phyloP scores from a whole-genome alignment of 2,329 filamentous ascomycete species.

The Teratosphaeria pseudoeucalypti region DNA sequence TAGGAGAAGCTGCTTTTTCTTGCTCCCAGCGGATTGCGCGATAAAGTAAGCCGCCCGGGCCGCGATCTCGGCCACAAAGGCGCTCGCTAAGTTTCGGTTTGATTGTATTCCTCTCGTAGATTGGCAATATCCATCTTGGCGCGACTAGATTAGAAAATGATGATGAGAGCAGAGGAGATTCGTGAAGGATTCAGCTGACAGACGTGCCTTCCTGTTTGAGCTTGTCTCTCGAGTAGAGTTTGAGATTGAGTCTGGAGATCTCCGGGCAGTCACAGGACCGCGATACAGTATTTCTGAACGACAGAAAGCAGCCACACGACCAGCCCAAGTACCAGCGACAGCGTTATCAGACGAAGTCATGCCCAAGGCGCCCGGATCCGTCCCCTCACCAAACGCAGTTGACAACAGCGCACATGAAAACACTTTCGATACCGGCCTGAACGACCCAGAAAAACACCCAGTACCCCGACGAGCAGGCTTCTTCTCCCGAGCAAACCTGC shows the following conservation, averaged over 20 bases:
- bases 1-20: not conserved
- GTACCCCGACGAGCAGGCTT: slow-evolving; percentile 8
- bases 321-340: no score
- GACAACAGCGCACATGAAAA: slow-evolving; percentile 6
- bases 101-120: not conserved
- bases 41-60: not conserved
- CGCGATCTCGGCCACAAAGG: not conserved
- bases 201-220: not conserved
- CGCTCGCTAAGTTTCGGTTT: not conserved
- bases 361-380: slow-evolving; percentile 2
- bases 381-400: slow-evolving; percentile 3
- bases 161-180: not conserved
- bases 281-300: not conserved
- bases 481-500: slow-evolving; percentile 16
- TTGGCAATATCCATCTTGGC: not conserved
- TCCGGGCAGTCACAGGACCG: not conserved
- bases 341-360: not conserved
- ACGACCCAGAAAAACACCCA: slow-evolving; percentile 7
- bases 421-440: not conserved
- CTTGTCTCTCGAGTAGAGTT: not conserved
- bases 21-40: not conserved
- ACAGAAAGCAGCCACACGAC: not conserved
- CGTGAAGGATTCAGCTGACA: not conserved
- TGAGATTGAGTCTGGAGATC: not conserved
- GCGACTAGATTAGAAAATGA: not conserved